These are phyloP conservation scores for Arctostaphylos glauca DNA, from an alignment of 148 eudicot species.

Conservation along the genomic window DNA sequence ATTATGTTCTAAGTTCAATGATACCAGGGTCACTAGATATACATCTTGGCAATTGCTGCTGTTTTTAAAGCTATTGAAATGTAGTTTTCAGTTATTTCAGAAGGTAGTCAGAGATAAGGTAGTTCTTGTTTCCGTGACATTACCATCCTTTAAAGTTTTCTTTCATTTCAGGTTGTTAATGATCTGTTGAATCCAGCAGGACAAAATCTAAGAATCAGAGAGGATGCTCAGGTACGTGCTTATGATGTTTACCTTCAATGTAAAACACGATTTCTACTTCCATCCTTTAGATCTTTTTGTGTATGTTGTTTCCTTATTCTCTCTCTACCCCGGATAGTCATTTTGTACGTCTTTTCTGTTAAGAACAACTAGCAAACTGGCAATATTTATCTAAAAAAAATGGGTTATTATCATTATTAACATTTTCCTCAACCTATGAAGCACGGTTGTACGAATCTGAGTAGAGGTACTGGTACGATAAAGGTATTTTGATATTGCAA, in stretches of 20 bases:
- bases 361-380: not conserved
- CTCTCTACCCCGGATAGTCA: not conserved
- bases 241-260: slow-evolving; percentile 3
- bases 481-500: not conserved
- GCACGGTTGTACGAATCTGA: not conserved
- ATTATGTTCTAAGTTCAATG: not conserved
- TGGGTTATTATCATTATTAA: not conserved
- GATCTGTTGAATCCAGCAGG: slow-evolving; percentile 99
- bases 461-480: not conserved
- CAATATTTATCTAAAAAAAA: not conserved
- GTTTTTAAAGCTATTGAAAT: not conserved
- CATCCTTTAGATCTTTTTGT: not conserved
- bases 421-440: not conserved
- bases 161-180: slow-evolving; percentile 81
- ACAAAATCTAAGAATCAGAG: slow-evolving; percentile 89
- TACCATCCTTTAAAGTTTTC: slow-evolving; percentile 11
- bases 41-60: slow-evolving; percentile 4
- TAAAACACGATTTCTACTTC: not conserved
- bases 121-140: slow-evolving; percentile 3
- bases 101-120: not conserved
- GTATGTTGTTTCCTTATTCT: not conserved
- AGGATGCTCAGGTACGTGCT: slow-evolving; percentile 77
- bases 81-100: not conserved
- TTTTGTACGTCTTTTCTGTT: not conserved
- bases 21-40: not conserved